Evolutionary conservation across 495 filamentous ascomycete genomes (phyloP).

Genomic region (Penicillium tannophilum): DNA sequence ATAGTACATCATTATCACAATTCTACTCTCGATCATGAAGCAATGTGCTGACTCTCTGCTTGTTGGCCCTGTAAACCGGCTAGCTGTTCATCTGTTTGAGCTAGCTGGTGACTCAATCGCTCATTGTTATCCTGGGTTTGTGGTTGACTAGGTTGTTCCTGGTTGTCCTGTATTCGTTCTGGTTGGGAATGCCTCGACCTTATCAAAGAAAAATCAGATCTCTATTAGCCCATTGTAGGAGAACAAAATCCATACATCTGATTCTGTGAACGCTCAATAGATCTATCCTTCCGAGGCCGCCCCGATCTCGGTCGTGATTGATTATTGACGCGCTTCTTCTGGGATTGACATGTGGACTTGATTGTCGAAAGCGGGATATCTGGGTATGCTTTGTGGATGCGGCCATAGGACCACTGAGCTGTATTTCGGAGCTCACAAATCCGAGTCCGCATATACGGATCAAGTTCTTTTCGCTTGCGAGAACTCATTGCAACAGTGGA

Average conservation of each 20-base stretch:
- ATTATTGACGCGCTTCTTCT: conserved; percentile 11
- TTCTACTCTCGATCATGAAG: neutral
- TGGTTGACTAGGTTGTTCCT: neutral
- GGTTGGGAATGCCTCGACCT: neutral
- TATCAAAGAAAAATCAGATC: neutral
- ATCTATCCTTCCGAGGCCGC: conserved; percentile 3
- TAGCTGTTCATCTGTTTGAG: neutral
- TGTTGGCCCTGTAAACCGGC: neutral
- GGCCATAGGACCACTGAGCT: conserved; percentile 15
- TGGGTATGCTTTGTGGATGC: conserved; percentile 14
- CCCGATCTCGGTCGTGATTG: neutral
- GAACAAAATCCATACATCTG: conserved; percentile 2
- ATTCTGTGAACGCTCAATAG: neutral
- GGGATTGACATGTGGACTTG: conserved; percentile 8
- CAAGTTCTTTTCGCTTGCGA: conserved; percentile 10
- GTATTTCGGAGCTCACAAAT: conserved; percentile 14
- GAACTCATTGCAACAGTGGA: neutral
- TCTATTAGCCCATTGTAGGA: neutral
- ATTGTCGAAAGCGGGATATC: conserved; percentile 15
- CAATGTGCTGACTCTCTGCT: neutral
- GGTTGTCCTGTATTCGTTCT: neutral
- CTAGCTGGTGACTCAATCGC: neutral
- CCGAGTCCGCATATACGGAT: conserved; percentile 15
- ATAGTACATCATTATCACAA: neutral
- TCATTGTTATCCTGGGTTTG: neutral